Evolutionary conservation across 192 early-diverging fungal genomes (phyloP), one percentile per base, ranked within the genome.

Genomic region (Entomortierella lignicola): DNA sequence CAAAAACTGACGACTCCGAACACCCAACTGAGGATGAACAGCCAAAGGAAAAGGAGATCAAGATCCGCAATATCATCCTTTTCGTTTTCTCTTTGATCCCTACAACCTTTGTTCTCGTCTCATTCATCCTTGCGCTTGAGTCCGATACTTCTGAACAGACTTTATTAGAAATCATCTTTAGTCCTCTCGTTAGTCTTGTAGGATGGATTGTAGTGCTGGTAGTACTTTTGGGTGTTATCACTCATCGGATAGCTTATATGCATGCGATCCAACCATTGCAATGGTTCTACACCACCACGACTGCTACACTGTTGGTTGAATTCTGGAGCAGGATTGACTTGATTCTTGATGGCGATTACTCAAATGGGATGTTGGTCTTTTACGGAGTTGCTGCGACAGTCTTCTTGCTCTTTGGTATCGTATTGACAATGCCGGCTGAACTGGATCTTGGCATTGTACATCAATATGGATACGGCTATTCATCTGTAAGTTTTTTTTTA

Each of bases 371-470:
- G 55, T 69, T 53, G 67, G 21, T 60, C 63, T 70, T 79, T 37
- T 61, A 69, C 23, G 55, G 30, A 26, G n/a, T 55, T 8, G 32
- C 42, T 13, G 21, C 37, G 12, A 47, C 55, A 2, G 48, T 51
- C n/a, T 34, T 79, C 26, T 50, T 25, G 20, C 51, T 79, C 29
- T 66, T 30, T 26, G 29, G 31, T 17, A 55, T 70, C 32, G 66
- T 67, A 21, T 23, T 79, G 56, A 79, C 75, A 1, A 79, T 79
- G 75, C 75, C 75, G 10, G 63, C 75, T 10, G 75, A 79, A 12
- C 63, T 79, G 26, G 68, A 79, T 51, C 31, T 79, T n/a, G 67
- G 65, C 75, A 66, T 79, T 79, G 75, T 79, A 21, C 75, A 79
- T 58, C 66, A 31, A 10, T 60, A 61, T 47, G 75, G 75, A 15